These are phyloP conservation scores for Phycomyces nitens DNA, from an alignment of 192 early-diverging fungal species.

Conservation along the genomic window DNA sequence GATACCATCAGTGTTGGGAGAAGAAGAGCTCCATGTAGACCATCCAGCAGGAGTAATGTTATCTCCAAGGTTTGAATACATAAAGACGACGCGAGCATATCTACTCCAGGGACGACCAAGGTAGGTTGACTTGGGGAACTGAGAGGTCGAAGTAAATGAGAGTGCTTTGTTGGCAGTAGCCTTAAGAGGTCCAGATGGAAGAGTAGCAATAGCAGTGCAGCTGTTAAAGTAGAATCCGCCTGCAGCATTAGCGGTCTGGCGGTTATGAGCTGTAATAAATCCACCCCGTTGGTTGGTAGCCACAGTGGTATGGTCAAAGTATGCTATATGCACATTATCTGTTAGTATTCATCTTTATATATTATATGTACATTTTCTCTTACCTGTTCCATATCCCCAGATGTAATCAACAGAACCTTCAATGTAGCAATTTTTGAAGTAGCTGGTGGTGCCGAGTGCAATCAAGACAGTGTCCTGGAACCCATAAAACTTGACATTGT, in stretches of 20 bases:
- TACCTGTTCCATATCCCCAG: constrained; percentile 26
- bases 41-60: constrained; percentile 10
- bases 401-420: constrained; percentile 36
- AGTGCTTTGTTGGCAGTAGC: no score
- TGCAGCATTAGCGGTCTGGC: neutral
- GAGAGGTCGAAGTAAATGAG: no score
- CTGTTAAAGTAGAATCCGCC: constrained; percentile 20
- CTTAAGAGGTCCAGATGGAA: constrained; percentile 12
- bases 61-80: neutral
- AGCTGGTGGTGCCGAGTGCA: constrained; percentile 10
- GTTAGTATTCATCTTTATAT: no score
- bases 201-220: constrained; percentile 12
- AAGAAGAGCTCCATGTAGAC: neutral
- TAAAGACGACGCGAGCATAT: constrained; percentile 16
- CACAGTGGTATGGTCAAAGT: no score
- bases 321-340: no score
- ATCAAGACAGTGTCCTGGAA: constrained; percentile 33
- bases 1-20: constrained; percentile 1
- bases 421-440: constrained; percentile 32
- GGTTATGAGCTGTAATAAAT: constrained; percentile 16
- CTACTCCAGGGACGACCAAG: neutral
- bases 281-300: constrained; percentile 4
- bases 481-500: constrained; percentile 19
- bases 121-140: no score
- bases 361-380: constrained; percentile 6